Conservation (phyloP, 306 rosid genomes). For the Oemleria cerasiformis region DNA sequence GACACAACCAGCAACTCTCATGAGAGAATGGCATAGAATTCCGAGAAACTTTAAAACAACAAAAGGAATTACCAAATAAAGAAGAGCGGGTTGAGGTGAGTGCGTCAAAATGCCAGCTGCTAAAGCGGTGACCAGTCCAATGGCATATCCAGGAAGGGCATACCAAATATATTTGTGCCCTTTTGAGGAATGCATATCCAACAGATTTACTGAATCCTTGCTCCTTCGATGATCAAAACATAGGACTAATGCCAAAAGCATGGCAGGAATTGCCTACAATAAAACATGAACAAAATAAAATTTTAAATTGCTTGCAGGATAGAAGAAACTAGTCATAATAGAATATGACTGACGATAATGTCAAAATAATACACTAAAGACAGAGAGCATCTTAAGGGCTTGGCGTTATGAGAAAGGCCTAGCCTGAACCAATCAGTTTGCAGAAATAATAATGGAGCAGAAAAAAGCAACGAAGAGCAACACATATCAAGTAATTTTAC, state of each 20-base stretch:
- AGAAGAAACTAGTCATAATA: neutral
- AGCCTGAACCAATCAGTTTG: neutral
- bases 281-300: conserved; percentile 2
- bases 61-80: conserved; percentile 69
- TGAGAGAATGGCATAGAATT: neutral
- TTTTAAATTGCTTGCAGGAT: neutral
- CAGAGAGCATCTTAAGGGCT: neutral
- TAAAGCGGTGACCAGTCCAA: conserved; percentile 83
- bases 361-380: neutral
- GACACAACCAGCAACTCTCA: neutral
- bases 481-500: neutral
- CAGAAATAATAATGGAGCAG: neutral
- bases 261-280: conserved; percentile 87
- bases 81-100: conserved; percentile 96
- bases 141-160: conserved; percentile 95
- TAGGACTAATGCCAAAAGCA: conserved; percentile 94
- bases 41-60: neutral
- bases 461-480: neutral
- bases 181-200: conserved; percentile 72
- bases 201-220: conserved; percentile 60
- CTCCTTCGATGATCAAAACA: conserved; percentile 85
- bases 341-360: neutral
- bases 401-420: neutral
- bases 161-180: conserved; percentile 98
- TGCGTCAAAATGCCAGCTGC: conserved; percentile 91